Percentiles rank a stretch among this genome's conserved stretches.
These are phyloP conservation scores for Paulownia fortunei DNA, from an alignment of 257 asterid species.

Conservation along the genomic window DNA sequence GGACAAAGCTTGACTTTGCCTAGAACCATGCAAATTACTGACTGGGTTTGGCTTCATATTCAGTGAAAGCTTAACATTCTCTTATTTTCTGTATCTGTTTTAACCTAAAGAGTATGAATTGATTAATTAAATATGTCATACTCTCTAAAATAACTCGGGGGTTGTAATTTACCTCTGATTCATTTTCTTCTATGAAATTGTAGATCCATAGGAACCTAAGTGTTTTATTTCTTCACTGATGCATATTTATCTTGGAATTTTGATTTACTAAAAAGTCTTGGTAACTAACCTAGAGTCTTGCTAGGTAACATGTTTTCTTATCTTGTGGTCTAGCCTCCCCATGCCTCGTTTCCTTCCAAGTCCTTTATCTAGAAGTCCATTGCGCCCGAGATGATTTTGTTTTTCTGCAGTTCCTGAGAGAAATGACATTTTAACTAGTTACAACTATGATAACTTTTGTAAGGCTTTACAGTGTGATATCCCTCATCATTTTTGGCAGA, in stretches of 20 bases:
- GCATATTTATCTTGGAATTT: neutral
- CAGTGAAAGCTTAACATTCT: conserved; percentile 1
- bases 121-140: neutral
- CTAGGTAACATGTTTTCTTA: too few relatives aligned
- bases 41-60: neutral
- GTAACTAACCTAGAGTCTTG: too few relatives aligned
- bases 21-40: neutral
- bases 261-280: neutral
- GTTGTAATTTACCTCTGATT: neutral
- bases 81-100: neutral
- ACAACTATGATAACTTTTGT: too few relatives aligned
- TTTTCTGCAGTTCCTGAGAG: too few relatives aligned
- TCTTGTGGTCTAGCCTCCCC: too few relatives aligned
- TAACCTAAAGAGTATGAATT: neutral
- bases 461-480: too few relatives aligned
- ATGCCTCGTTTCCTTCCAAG: too few relatives aligned
- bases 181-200: neutral
- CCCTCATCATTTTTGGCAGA: neutral
- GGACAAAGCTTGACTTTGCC: too few relatives aligned
- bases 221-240: neutral
- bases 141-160: neutral
- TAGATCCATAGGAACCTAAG: neutral
- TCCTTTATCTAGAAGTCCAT: too few relatives aligned
- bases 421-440: too few relatives aligned
- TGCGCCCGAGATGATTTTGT: too few relatives aligned